Evolutionary conservation across 805 yeast species (phyloP).

Genomic region (Yamadazyma takamatsuzukensis): DNA sequence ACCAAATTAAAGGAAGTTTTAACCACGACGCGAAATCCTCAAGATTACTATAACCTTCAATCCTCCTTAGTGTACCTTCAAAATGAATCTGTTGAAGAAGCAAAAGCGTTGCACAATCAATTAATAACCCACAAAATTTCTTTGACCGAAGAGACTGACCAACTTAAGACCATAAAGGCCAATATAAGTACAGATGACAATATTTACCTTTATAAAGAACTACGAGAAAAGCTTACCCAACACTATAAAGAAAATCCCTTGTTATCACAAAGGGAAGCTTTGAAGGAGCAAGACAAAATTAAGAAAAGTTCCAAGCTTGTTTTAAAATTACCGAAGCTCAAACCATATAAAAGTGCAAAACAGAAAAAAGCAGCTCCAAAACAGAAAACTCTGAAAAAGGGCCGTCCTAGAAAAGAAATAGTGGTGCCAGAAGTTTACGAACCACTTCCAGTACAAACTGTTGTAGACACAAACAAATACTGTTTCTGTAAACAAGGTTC

Average conservation of each 20-base stretch:
- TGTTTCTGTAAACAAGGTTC: slow-evolving; percentile 94
- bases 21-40: slow-evolving; percentile 7
- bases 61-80: slow-evolving; percentile 1
- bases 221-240: slow-evolving; percentile 26
- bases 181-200: slow-evolving; percentile 7
- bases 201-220: slow-evolving; percentile 13
- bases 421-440: not conserved
- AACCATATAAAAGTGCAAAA: slow-evolving; percentile 3
- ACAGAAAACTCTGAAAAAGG: not conserved
- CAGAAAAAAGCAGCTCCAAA: slow-evolving; percentile 6
- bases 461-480: slow-evolving; percentile 39
- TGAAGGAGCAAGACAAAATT: slow-evolving; percentile 22
- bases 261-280: slow-evolving; percentile 35
- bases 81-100: slow-evolving; percentile 24
- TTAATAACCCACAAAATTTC: slow-evolving; percentile 23
- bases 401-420: no score
- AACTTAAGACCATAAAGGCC: slow-evolving; percentile 15
- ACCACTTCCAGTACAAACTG: not conserved
- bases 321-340: slow-evolving; percentile 6
- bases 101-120: slow-evolving; percentile 26
- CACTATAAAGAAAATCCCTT: slow-evolving; percentile 36
- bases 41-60: no score
- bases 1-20: slow-evolving; percentile 17
- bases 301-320: slow-evolving; percentile 9
- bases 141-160: slow-evolving; percentile 11